Evolutionary conservation across 176 grass and related monocot genomes (phyloP).

Genomic region (Musa itinerans): DNA sequence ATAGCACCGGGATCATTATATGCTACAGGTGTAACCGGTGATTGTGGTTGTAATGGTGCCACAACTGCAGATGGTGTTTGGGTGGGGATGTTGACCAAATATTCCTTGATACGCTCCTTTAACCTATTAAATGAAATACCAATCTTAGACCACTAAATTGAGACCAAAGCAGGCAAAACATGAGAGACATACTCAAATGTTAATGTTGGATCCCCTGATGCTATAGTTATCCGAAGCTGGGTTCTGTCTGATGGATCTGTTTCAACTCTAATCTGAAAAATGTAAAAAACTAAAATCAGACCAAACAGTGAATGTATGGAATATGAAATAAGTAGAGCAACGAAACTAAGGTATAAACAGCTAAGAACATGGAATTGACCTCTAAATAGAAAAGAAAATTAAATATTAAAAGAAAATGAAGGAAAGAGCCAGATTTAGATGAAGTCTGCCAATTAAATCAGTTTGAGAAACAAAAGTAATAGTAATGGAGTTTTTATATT

Average conservation of each 20-base stretch:
- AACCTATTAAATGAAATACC: slow-evolving; percentile 42
- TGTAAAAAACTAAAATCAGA: too few relatives aligned
- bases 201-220: slow-evolving; percentile 80
- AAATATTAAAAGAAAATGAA: too few relatives aligned
- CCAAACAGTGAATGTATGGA: too few relatives aligned
- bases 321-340: too few relatives aligned
- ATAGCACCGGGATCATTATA: slow-evolving; percentile 88
- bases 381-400: too few relatives aligned
- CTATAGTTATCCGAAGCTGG: slow-evolving; percentile 80
- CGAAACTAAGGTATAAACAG: too few relatives aligned
- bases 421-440: too few relatives aligned
- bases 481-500: too few relatives aligned
- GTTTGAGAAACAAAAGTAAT: too few relatives aligned
- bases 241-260: slow-evolving; percentile 95
- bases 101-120: slow-evolving; percentile 89
- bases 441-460: too few relatives aligned
- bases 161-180: slow-evolving; percentile 4
- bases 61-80: slow-evolving; percentile 16
- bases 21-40: slow-evolving; percentile 30
- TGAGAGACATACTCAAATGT: slow-evolving; percentile 67
- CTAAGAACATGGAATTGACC: too few relatives aligned
- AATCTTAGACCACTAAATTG: not conserved
- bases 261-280: slow-evolving; percentile 68
- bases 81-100: slow-evolving; percentile 60
- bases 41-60: slow-evolving; percentile 36